These are phyloP conservation scores for Boletus subparvulus DNA, from an alignment of 768 basidiomycete species.

Conservation along the genomic window DNA sequence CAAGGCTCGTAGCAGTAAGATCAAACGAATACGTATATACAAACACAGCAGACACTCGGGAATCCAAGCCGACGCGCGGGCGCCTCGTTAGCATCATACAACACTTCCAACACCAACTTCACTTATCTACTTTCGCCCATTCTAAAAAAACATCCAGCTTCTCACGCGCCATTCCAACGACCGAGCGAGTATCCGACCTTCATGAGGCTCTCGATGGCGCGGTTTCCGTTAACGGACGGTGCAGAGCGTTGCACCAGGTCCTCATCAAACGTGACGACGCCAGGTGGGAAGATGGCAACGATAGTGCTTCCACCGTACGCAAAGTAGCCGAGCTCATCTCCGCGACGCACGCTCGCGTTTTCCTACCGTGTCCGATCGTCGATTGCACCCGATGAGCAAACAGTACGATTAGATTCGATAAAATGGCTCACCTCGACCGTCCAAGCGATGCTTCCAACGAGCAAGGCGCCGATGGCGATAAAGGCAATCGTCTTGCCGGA, in stretches of 20 bases:
- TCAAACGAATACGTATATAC: background rate
- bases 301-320: slow-evolving; percentile 80
- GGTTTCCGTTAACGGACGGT: slow-evolving; percentile 18
- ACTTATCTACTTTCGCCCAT: background rate
- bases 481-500: slow-evolving; percentile 57
- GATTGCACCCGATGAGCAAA: background rate
- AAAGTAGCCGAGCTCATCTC: slow-evolving; percentile 66
- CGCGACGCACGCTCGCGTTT: slow-evolving; percentile 53
- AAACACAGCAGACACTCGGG: too few relatives aligned
- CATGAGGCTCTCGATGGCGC: slow-evolving; percentile 63
- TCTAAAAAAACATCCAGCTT: background rate
- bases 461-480: slow-evolving; percentile 77
- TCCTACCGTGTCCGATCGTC: slow-evolving; percentile 27
- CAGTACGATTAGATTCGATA: background rate
- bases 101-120: background rate
- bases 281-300: slow-evolving; percentile 57
- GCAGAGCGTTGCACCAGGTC: slow-evolving; percentile 60
- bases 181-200: slow-evolving; percentile 41
- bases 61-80: background rate
- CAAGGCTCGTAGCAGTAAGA: background rate
- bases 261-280: slow-evolving; percentile 54
- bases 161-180: slow-evolving; percentile 18
- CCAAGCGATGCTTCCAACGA: slow-evolving; percentile 75
- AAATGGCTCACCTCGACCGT: slow-evolving; percentile 37
- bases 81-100: background rate